phyloP scores from a whole-genome alignment of 768 basidiomycete species.

The Phlegmacium glaucopus region DNA sequence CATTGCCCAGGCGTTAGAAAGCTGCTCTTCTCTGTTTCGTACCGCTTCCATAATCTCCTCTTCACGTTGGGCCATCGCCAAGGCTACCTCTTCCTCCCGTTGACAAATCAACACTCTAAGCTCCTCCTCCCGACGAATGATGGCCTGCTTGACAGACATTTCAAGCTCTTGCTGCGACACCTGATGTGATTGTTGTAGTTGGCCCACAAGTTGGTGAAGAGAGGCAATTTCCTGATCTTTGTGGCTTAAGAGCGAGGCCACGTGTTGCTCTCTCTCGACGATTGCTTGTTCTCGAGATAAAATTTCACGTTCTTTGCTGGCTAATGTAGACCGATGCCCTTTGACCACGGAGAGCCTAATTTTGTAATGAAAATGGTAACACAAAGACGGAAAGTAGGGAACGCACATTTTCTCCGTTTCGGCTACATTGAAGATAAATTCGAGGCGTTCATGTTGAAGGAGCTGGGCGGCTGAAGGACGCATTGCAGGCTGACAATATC shows the following conservation, averaged over 20 bases:
- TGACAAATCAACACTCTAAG: conserved; percentile 59
- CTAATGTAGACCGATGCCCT: conserved; percentile 51
- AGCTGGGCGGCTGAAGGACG: conserved; percentile 80
- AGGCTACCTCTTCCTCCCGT: conserved; percentile 68
- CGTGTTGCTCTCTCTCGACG: conserved; percentile 50
- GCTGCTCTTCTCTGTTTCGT: conserved; percentile 57
- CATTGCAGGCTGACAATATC: conserved; percentile 66
- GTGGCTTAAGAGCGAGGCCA: conserved; percentile 42
- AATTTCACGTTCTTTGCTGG: conserved; percentile 65
- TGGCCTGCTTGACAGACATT: conserved; percentile 49
- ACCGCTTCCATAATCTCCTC: conserved; percentile 73
- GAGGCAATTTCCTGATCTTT: conserved; percentile 60
- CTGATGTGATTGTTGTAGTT: conserved; percentile 31
- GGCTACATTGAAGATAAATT: conserved; percentile 64
- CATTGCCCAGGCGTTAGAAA: conserved; percentile 54
- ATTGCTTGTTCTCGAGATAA: conserved; percentile 51
- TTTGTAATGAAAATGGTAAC: background rate
- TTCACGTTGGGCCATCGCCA: conserved; percentile 61
- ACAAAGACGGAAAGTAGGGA: background rate
- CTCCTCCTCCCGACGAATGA: conserved; percentile 65
- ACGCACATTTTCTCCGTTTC: conserved; percentile 79
- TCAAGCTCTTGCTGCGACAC: conserved; percentile 30
- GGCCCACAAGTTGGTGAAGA: conserved; percentile 43
- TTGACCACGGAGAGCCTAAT: conserved; percentile 64
- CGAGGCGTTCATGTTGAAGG: conserved; percentile 74